Conservation (phyloP, 345 rosid species). For the Salix udensis region DNA sequence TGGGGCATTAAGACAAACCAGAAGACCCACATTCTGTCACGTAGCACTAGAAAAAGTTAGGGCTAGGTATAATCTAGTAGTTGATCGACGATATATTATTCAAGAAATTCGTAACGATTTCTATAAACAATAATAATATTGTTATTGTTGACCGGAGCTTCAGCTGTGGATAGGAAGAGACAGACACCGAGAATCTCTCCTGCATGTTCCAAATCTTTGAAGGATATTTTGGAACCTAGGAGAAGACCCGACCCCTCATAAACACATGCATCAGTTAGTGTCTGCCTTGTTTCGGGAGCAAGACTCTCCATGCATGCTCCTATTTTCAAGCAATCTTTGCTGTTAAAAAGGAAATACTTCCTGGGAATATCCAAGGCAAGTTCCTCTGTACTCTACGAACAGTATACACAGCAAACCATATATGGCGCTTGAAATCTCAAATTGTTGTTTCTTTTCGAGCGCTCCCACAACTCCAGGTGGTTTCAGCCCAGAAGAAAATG, state of each 20-base stretch:
- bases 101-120: background rate
- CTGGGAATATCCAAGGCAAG: background rate
- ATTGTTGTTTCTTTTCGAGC: constrained; percentile 14
- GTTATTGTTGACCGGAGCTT: constrained; percentile 9
- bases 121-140: background rate
- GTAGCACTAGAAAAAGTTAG: background rate
- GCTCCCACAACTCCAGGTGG: constrained; percentile 32
- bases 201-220: constrained; percentile 9
- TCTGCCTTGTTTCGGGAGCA: constrained; percentile 12
- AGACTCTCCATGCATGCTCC: constrained; percentile 1
- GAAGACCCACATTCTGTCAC: background rate
- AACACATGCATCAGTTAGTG: constrained; percentile 1
- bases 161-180: constrained; percentile 1
- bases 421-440: constrained; percentile 2
- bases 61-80: background rate
- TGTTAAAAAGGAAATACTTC: background rate
- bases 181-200: constrained; percentile 1
- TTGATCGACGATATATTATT: background rate
- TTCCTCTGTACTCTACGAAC: background rate
- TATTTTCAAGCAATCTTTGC: background rate
- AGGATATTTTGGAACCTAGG: constrained; percentile 14
- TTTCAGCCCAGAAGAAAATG: constrained; percentile 3
- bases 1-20: background rate
- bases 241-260: constrained; percentile 2
- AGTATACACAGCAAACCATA: background rate